Evolutionary conservation across 2,329 filamentous ascomycete species (phyloP).

Genomic region (Biscogniauxia sp.): DNA sequence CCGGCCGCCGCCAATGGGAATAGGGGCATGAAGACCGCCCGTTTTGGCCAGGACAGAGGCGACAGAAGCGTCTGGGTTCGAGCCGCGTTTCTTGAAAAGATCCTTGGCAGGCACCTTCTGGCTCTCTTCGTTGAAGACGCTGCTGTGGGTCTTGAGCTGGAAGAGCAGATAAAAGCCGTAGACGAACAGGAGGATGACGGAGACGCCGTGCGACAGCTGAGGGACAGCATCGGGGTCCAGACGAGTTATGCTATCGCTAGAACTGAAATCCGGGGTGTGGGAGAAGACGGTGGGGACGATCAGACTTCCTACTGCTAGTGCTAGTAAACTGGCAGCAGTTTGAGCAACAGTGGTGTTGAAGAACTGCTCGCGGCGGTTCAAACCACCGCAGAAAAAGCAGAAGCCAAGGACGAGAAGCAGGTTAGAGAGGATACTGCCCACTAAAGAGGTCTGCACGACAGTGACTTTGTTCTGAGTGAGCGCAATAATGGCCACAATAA

Average conservation of each 20-base stretch:
- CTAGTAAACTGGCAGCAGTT: constrained; percentile 78
- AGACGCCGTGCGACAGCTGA: constrained; percentile 67
- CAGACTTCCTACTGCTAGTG: constrained; percentile 74
- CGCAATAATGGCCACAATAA: constrained; percentile 87
- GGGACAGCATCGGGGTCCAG: constrained; percentile 61
- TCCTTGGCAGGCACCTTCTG: constrained; percentile 58
- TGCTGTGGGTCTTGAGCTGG: constrained; percentile 81
- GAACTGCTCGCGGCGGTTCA: constrained; percentile 75
- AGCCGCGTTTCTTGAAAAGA: constrained; percentile 23
- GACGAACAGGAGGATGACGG: constrained; percentile 78
- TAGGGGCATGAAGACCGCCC: constrained; percentile 16
- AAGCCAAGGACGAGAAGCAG: constrained; percentile 85
- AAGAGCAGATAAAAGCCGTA: constrained; percentile 86
- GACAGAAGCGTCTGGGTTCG: constrained; percentile 19
- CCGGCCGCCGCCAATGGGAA: constrained; percentile 37
- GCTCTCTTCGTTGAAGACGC: constrained; percentile 76
- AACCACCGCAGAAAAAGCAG: constrained; percentile 85
- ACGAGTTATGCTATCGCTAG: constrained; percentile 24
- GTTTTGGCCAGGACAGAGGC: constrained; percentile 23
- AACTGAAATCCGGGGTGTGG: constrained; percentile 44
- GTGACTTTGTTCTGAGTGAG: constrained; percentile 69
- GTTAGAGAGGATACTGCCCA: constrained; percentile 90
- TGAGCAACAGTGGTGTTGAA: constrained; percentile 94
- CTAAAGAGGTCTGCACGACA: constrained; percentile 89
- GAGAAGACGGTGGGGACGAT: constrained; percentile 88